phyloP scores from a whole-genome alignment of 2,329 filamentous ascomycete genomes.

The Penicillium frequentans region DNA sequence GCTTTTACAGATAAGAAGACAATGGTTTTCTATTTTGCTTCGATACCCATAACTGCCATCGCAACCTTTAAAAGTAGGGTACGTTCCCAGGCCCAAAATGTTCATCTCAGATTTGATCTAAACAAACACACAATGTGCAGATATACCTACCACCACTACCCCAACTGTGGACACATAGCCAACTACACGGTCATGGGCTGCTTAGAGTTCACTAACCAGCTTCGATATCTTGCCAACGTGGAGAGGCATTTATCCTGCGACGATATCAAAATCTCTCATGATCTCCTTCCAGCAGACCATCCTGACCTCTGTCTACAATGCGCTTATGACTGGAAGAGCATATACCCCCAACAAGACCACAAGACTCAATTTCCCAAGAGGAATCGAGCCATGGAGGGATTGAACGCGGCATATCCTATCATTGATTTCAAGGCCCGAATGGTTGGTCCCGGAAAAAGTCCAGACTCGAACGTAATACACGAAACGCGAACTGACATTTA shows the following conservation, averaged over 20 bases:
- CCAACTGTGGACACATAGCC: slow-evolving; percentile 29
- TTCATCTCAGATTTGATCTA: background rate
- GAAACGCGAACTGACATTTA: background rate
- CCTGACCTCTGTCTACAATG: slow-evolving; percentile 5
- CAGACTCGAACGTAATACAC: background rate
- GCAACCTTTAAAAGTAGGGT: background rate
- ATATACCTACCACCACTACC: slow-evolving; percentile 28
- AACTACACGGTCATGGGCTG: slow-evolving; percentile 27
- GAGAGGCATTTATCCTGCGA: slow-evolving; percentile 1
- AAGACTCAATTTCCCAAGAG: background rate
- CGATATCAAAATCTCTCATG: slow-evolving; percentile 7
- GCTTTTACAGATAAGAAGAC: background rate
- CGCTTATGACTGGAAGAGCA: background rate
- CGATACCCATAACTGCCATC: background rate
- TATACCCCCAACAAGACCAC: too few species aligned
- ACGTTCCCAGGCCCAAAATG: background rate
- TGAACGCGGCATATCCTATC: background rate
- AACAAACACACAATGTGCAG: slow-evolving; percentile 17
- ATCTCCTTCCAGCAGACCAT: slow-evolving; percentile 5
- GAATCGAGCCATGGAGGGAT: slow-evolving; percentile 6
- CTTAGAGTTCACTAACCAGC: slow-evolving; percentile 16
- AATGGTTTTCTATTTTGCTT: background rate
- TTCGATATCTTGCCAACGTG: slow-evolving; percentile 10
- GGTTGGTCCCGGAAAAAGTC: background rate
- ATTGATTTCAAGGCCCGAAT: background rate